These are phyloP conservation scores for Moricandia arvensis DNA, from an alignment of 345 rosid species.

Conservation along the genomic window DNA sequence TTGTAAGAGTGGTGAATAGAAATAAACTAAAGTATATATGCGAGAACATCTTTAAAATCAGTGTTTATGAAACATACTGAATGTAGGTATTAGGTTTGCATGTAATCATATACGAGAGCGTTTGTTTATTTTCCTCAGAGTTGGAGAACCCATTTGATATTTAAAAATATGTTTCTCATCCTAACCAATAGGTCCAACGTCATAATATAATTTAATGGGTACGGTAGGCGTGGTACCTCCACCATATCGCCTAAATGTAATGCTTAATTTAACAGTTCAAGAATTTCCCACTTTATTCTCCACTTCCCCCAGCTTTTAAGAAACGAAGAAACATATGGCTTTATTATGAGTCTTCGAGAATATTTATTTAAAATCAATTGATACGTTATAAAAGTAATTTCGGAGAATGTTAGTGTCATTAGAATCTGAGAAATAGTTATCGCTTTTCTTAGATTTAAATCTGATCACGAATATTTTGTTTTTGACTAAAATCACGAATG, in stretches of 20 bases:
- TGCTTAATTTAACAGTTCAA: neutral
- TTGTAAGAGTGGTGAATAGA: neutral
- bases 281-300: neutral
- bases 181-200: slow-evolving; percentile 2
- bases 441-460: neutral
- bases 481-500: too few species aligned
- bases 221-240: slow-evolving; percentile 28
- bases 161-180: neutral
- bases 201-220: neutral
- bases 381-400: neutral
- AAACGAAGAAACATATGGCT: neutral
- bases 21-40: neutral
- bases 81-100: neutral
- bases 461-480: neutral
- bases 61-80: neutral
- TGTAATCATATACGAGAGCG: neutral
- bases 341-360: neutral
- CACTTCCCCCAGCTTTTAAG: slow-evolving; percentile 7
- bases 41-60: neutral
- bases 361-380: neutral
- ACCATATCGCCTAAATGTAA: slow-evolving; percentile 8
- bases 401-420: neutral
- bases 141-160: neutral
- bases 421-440: neutral
- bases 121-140: slow-evolving; percentile 7